Conservation (phyloP, 768 basidiomycete genomes). For the Leccinum pellstonianum region DNA sequence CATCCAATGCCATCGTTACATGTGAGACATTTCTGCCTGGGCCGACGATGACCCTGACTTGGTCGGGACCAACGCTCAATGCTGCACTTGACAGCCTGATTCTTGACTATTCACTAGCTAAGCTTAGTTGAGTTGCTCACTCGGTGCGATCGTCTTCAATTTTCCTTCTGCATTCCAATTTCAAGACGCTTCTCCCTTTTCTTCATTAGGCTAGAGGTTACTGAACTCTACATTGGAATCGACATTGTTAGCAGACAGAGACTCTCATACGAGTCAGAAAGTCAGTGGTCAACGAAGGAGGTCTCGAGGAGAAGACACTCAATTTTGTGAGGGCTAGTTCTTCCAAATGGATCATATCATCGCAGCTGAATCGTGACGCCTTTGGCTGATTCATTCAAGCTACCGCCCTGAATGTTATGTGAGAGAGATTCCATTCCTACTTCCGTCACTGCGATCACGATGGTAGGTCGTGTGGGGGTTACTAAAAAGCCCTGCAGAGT, state of each 20-base stretch:
- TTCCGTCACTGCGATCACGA: neutral
- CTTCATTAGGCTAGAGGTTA: no score
- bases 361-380: neutral
- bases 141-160: no score
- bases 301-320: neutral
- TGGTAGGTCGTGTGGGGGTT: neutral
- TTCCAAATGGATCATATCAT: neutral
- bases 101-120: no score
- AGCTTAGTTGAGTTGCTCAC: no score
- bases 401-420: conserved; percentile 5
- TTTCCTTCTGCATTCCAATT: no score
- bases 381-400: neutral
- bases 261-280: no score
- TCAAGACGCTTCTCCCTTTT: no score
- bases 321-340: neutral
- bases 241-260: no score
- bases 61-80: neutral
- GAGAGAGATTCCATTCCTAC: conserved; percentile 5
- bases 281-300: neutral
- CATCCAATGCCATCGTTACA: no score
- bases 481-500: neutral
- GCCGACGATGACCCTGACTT: neutral
- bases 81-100: no score
- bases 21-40: no score
- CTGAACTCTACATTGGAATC: no score